Percentiles rank a stretch among this genome's conserved stretches.
Evolutionary conservation across 1,284 basidiomycete species (phyloP).

Genomic region (Cerioporus squamosus): DNA sequence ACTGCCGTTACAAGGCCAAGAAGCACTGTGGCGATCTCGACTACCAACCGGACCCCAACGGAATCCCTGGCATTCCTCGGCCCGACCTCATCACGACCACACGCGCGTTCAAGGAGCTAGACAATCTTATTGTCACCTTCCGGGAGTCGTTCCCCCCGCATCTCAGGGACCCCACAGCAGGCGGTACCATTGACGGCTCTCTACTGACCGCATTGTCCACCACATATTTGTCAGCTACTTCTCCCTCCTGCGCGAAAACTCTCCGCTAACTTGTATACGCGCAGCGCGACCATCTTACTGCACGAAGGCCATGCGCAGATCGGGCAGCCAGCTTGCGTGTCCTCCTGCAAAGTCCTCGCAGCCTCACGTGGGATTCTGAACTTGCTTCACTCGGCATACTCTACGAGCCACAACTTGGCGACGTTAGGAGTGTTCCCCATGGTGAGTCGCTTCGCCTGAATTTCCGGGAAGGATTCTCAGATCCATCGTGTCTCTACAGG

Average conservation of each 20-base stretch:
- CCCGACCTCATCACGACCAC: constrained; percentile 53
- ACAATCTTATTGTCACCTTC: constrained; percentile 60
- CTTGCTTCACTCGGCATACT: constrained; percentile 65
- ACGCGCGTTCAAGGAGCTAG: constrained; percentile 67
- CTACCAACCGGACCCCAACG: constrained; percentile 24
- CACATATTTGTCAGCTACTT: constrained; percentile 60
- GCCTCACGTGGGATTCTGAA: constrained; percentile 70
- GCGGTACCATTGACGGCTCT: constrained; percentile 65
- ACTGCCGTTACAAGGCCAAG: constrained; percentile 64
- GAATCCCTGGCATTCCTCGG: constrained; percentile 10
- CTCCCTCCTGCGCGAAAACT: background rate
- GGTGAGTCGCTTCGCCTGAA: constrained; percentile 39
- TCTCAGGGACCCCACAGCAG: constrained; percentile 52
- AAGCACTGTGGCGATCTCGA: constrained; percentile 56
- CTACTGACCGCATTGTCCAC: constrained; percentile 67
- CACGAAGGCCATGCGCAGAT: constrained; percentile 76
- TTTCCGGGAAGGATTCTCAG: constrained; percentile 7
- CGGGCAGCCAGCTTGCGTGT: constrained; percentile 58
- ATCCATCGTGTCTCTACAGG: constrained; percentile 40
- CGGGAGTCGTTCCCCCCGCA: constrained; percentile 61
- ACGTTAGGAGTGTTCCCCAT: constrained; percentile 65
- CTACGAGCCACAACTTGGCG: constrained; percentile 72
- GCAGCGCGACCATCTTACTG: constrained; percentile 65
- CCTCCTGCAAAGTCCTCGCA: constrained; percentile 65
- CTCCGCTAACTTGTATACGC: constrained; percentile 2